Base-by-base conservation (phyloP, 139 green algal species). In the Pleodorina starrii region DNA sequence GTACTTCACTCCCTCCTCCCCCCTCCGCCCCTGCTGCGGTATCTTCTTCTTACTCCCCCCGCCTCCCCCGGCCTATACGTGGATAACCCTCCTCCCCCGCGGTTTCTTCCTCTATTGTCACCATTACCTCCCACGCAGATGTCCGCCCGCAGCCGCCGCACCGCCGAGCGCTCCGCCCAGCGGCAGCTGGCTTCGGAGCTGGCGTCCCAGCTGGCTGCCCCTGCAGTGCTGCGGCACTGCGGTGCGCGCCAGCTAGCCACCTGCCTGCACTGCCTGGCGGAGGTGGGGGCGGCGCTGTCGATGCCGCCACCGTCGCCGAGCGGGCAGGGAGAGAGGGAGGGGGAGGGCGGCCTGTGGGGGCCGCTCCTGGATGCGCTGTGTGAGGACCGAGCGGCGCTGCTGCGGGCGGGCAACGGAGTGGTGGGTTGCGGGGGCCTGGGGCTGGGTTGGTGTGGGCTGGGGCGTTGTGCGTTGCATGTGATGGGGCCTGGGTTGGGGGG, bases 261-360 rank as follows among this genome's bases (percentile, higher is more conserved):
- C 75, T 66, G 75, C 46, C 75, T 84, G n/a, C 46, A 66, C 46
- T 19, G n/a, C 46, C 48, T 84, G 46, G 75, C 75, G 17, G 48
- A 69, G 35, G 29, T 80, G 72, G 40, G 42, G 17, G 72, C 44
- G 46, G 46, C 9, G 9, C 71, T n/a, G n/a, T n/a, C n/a, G n/a
- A n/a, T n/a, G n/a, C n/a, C n/a, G n/a, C n/a, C n/a, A n/a, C n/a
- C 71, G 10, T 25, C 11, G n/a, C 74, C 42, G 25, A 69, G 75
- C 46, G 35, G 69, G 9, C 10, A 12, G 35, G n/a, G n/a, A n/a
- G n/a, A n/a, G n/a, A n/a, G n/a, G n/a, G n/a, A n/a, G n/a, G n/a
- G n/a, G n/a, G n/a, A n/a, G n/a, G n/a, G n/a, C n/a, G n/a, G n/a
- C n/a, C 19, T 84, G 3, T 69, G 46, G 75, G 46, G 25, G 35